Conservation (phyloP, 768 basidiomycete genomes). For the Mycena crocata region DNA sequence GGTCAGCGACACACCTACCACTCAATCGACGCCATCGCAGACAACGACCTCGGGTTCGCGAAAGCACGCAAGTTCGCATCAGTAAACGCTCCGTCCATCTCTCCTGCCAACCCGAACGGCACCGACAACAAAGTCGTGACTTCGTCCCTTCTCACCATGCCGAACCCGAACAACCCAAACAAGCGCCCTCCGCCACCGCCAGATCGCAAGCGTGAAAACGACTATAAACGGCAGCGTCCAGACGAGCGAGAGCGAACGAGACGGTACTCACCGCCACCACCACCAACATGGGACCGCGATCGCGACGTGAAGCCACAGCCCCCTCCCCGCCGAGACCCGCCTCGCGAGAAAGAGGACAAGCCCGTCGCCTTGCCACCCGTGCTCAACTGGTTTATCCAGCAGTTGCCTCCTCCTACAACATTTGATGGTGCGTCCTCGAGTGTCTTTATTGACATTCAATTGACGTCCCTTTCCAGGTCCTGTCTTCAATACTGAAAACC, state of each 20-base stretch:
- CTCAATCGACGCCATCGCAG: slow-evolving; percentile 88
- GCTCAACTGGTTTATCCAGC: slow-evolving; percentile 86
- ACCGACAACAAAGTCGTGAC: neutral
- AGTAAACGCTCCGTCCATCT: neutral
- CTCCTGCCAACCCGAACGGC: neutral
- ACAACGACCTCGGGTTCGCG: slow-evolving; percentile 88
- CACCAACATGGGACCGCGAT: slow-evolving; percentile 59
- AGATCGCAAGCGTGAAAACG: slow-evolving; percentile 54
- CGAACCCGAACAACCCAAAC: slow-evolving; percentile 32
- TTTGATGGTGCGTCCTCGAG: slow-evolving; percentile 82
- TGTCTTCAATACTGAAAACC: slow-evolving; percentile 89
- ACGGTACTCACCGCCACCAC: slow-evolving; percentile 56
- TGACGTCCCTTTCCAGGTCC: slow-evolving; percentile 66
- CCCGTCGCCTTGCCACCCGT: slow-evolving; percentile 61
- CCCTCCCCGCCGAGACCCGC: slow-evolving; percentile 34
- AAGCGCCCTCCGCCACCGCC: slow-evolving; percentile 49
- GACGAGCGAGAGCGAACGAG: slow-evolving; percentile 51
- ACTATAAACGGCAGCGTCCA: slow-evolving; percentile 43
- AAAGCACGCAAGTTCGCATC: slow-evolving; percentile 52
- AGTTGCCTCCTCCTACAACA: slow-evolving; percentile 73
- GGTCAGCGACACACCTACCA: slow-evolving; percentile 88
- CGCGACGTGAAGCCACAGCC: slow-evolving; percentile 36
- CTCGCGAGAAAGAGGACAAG: slow-evolving; percentile 58
- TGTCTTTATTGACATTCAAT: slow-evolving; percentile 2
- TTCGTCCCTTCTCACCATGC: slow-evolving; percentile 2